phyloP scores from a whole-genome alignment of 331 rosid species.

The Quercus phellos region DNA sequence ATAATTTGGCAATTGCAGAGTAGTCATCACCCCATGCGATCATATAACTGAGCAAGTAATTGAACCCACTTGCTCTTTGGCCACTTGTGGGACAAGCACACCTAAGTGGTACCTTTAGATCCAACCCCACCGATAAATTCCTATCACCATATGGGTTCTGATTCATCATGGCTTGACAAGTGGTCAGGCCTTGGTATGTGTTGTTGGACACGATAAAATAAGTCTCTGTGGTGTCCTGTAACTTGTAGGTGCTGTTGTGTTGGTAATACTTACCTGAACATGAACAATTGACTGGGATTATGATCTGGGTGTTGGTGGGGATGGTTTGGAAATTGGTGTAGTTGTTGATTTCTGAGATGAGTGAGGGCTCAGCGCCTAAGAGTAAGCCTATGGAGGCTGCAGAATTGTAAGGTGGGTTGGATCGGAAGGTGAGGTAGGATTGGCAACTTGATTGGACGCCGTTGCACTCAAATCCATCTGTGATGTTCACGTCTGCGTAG shows the following conservation, averaged over 20 bases:
- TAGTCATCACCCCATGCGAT: slow-evolving; percentile 19
- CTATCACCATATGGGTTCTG: slow-evolving; percentile 24
- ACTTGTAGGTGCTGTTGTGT: slow-evolving; percentile 41
- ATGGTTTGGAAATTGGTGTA: slow-evolving; percentile 35
- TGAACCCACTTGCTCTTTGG: slow-evolving; percentile 38
- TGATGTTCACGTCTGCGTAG: slow-evolving; percentile 10
- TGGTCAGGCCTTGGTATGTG: slow-evolving; percentile 59
- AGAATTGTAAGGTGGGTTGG: slow-evolving; percentile 22
- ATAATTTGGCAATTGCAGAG: slow-evolving; percentile 31
- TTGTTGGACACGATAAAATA: slow-evolving; percentile 46
- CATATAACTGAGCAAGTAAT: slow-evolving; percentile 46
- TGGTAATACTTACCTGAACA: slow-evolving; percentile 43
- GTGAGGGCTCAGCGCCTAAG: background rate
- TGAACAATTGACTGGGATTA: slow-evolving; percentile 54
- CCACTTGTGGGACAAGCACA: slow-evolving; percentile 59
- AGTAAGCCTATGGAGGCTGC: slow-evolving; percentile 19
- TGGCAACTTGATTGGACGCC: slow-evolving; percentile 2
- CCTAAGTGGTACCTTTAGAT: slow-evolving; percentile 43
- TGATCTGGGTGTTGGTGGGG: slow-evolving; percentile 21
- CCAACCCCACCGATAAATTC: slow-evolving; percentile 11
- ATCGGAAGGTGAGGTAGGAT: slow-evolving; percentile 36
- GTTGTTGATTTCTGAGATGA: slow-evolving; percentile 38
- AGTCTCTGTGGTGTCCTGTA: slow-evolving; percentile 16
- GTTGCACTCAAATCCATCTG: slow-evolving; percentile 30
- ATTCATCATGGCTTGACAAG: slow-evolving; percentile 51